Evolutionary conservation across 345 rosid species (phyloP).

Genomic region (Microcos paniculata): DNA sequence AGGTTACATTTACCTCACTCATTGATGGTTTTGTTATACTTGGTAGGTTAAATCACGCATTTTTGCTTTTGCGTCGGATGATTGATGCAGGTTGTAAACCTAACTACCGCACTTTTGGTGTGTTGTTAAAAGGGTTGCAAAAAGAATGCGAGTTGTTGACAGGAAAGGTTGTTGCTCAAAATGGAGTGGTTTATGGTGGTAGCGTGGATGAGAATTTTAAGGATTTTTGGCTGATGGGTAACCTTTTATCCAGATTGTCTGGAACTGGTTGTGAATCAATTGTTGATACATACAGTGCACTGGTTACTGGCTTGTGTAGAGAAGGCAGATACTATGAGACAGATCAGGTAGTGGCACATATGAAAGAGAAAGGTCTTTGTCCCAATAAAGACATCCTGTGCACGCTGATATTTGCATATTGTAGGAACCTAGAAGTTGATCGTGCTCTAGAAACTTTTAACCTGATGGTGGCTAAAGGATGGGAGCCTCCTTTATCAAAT

Average conservation of each 20-base stretch:
- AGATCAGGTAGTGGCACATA: conserved; percentile 40
- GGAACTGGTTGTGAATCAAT: conserved; percentile 49
- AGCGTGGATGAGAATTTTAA: conserved; percentile 28
- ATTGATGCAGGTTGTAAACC: conserved; percentile 48
- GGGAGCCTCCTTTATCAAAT: conserved; percentile 29
- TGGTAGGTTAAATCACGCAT: conserved; percentile 57
- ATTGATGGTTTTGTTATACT: conserved; percentile 58
- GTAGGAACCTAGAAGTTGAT: conserved; percentile 55
- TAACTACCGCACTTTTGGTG: conserved; percentile 51
- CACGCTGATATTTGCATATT: conserved; percentile 44
- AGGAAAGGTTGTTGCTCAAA: conserved; percentile 41
- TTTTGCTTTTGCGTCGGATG: conserved; percentile 45
- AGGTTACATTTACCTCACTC: conserved; percentile 45
- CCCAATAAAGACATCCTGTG: conserved; percentile 38
- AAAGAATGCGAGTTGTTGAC: conserved; percentile 38
- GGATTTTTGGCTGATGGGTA: conserved; percentile 27
- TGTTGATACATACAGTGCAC: conserved; percentile 33
- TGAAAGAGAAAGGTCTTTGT: conserved; percentile 49
- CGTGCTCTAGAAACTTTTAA: conserved; percentile 42
- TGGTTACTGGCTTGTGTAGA: conserved; percentile 51
- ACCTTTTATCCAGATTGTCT: conserved; percentile 46
- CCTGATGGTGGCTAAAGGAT: conserved; percentile 25
- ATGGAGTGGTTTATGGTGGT: conserved; percentile 32
- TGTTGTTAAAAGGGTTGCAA: conserved; percentile 54
- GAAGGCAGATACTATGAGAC: conserved; percentile 50